Percentiles rank a stretch among this genome's conserved stretches.
phyloP scores from a whole-genome alignment of 805 yeast species.

The Metschnikowia kunwiensis region DNA sequence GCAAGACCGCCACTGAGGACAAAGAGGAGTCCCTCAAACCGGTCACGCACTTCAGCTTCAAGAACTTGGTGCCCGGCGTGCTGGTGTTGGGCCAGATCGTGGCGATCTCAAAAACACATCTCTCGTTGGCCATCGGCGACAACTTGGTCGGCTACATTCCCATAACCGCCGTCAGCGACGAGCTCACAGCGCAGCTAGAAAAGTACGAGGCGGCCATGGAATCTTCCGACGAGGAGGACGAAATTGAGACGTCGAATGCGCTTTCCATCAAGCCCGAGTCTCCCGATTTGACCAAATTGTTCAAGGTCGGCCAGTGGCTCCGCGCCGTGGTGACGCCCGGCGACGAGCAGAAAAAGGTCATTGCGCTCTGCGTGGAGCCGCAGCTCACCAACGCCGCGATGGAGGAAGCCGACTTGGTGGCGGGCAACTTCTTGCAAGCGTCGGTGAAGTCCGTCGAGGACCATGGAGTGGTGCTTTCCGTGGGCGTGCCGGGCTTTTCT shows the following conservation, averaged over 20 bases:
- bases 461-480: conserved; percentile 77
- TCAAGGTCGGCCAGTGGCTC: conserved; percentile 79
- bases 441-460: conserved; percentile 81
- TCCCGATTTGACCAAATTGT: conserved; percentile 55
- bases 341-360: conserved; percentile 53
- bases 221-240: conserved; percentile 31
- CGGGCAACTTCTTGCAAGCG: conserved; percentile 70
- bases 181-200: conserved; percentile 56
- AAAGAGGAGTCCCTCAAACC: conserved; percentile 35
- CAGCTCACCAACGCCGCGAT: conserved; percentile 59
- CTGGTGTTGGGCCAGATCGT: conserved; percentile 73
- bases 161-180: conserved; percentile 66
- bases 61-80: conserved; percentile 67
- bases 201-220: conserved; percentile 46
- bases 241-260: conserved; percentile 30
- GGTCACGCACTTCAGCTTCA: conserved; percentile 61
- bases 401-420: conserved; percentile 59
- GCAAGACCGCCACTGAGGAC: conserved; percentile 9
- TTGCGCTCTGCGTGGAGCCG: conserved; percentile 75
- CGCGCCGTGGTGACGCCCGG: conserved; percentile 71
- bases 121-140: conserved; percentile 74
- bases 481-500: conserved; percentile 55
- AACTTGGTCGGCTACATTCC: conserved; percentile 77
- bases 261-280: conserved; percentile 36
- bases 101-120: conserved; percentile 56